phyloP scores from a whole-genome alignment of 495 filamentous ascomycete species.

The Hypoxylon fragiforme region DNA sequence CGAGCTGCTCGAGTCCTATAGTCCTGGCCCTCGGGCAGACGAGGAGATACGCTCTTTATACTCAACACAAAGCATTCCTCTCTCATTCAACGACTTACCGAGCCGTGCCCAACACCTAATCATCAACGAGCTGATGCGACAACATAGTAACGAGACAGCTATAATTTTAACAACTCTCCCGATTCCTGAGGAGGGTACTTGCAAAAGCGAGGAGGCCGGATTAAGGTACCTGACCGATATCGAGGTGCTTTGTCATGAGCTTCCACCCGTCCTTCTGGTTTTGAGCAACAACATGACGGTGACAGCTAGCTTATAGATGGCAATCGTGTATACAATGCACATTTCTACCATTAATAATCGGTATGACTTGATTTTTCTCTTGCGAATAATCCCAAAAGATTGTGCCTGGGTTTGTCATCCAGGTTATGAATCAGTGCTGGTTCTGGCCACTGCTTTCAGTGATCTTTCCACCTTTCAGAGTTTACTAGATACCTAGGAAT shows the following conservation, averaged over 20 bases:
- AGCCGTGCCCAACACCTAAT: conserved; percentile 83
- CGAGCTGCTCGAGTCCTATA: conserved; percentile 40
- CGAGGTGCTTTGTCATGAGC: conserved; percentile 69
- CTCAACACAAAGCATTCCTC: conserved; percentile 60
- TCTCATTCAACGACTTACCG: conserved; percentile 85
- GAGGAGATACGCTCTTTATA: conserved; percentile 58
- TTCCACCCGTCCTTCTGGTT: conserved; percentile 74
- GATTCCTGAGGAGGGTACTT: conserved; percentile 74
- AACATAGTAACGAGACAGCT: conserved; percentile 70
- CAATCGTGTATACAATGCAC: conserved; percentile 43
- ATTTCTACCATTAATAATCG: too few relatives aligned
- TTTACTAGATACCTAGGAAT: too few relatives aligned
- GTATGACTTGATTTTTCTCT: too few relatives aligned
- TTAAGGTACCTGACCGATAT: conserved; percentile 74
- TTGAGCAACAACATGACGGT: conserved; percentile 91
- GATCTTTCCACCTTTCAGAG: too few relatives aligned
- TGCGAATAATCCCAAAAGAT: too few relatives aligned
- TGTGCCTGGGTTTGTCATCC: too few relatives aligned
- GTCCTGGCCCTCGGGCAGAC: conserved; percentile 26
- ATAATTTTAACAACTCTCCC: conserved; percentile 84
- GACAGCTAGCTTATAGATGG: conserved; percentile 75
- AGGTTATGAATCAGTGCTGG: too few relatives aligned
- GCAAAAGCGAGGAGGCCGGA: conserved; percentile 67
- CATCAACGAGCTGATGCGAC: conserved; percentile 77
- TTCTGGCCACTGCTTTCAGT: too few relatives aligned